Evolutionary conservation across 257 asterid genomes (phyloP), one percentile per base, ranked within the genome.

Genomic region (Solanum sparsipilum): DNA sequence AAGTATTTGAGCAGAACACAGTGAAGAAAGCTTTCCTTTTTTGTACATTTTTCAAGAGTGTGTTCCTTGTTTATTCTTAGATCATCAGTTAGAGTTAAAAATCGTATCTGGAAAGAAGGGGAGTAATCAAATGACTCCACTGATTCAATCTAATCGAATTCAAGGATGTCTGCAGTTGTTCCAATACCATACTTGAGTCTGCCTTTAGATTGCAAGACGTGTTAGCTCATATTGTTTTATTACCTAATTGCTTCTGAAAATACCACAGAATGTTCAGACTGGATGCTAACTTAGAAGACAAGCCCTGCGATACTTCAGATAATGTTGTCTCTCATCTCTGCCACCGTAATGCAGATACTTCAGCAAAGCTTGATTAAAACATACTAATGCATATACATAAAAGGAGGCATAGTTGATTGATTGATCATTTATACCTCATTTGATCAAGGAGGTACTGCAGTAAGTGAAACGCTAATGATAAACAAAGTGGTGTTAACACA

Each of bases 261-360:
- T 52, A 52, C 60, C 1, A 48, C 23, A 15, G 0, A 5, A 2
- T 48, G 0, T 20, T 18, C 4, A 18, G 2, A 56, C 21, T 0
- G 60, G 63, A 52, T 52, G 63, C 1, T 58, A 58, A 20, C 65
- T 20, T 58, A 3, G 67, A 58, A 58, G 25, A 20, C 67, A 58
- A 58, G 67, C 67, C 25, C 11, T 7, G 67, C 2, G 25, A 20
- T 58, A 58, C 67, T 63, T 63, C 15, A n/a, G 72, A n/a, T 60
- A 0, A 0, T 0, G 3, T 46, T 46, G 18, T 46, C 56, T 46
- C 20, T 46, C 56, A 46, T 46, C 56, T 46, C 56, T 46, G 56
- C 56, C 20, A 46, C 56, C 56, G 1, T 46, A 46, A 13, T 13
- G 18, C 56, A 46, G 56, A 46, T 46, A 46, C 56, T 13, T 46